Percentiles rank a stretch among this genome's conserved stretches.
Conservation (phyloP, 2,329 filamentous ascomycete genomes). For the Phoma sp. region DNA sequence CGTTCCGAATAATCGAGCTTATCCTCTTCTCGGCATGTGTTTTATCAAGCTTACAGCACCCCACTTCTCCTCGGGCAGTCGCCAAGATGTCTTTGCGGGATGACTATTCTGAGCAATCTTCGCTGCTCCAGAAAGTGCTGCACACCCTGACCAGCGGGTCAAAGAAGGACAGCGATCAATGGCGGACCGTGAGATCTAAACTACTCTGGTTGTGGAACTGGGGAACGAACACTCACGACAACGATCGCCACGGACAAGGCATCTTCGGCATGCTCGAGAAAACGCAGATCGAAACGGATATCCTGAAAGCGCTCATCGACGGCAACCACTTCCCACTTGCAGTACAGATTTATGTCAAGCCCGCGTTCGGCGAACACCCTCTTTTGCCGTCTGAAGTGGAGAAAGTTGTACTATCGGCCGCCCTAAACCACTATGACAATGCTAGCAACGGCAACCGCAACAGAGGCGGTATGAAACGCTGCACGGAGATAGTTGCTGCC, state of each 20-base stretch:
- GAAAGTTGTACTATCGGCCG: conserved; percentile 66
- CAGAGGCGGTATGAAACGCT: conserved; percentile 78
- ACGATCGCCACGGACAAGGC: conserved; percentile 53
- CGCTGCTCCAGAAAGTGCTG: conserved; percentile 65
- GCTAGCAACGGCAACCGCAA: conserved; percentile 81
- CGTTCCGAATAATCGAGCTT: conserved; percentile 67
- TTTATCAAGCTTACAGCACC: conserved; percentile 50
- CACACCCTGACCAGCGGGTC: conserved; percentile 59
- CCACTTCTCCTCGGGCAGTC: conserved; percentile 51
- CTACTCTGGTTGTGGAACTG: conserved; percentile 77
- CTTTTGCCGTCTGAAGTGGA: conserved; percentile 61
- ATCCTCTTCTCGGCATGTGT: conserved; percentile 61
- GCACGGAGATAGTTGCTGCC: conserved; percentile 64
- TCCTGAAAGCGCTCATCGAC: conserved; percentile 71
- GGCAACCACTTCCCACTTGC: conserved; percentile 70
- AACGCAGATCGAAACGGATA: conserved; percentile 71
- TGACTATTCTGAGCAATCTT: conserved; percentile 69
- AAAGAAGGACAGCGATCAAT: conserved; percentile 64
- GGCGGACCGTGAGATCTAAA: conserved; percentile 62
- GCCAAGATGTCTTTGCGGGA: conserved; percentile 69
- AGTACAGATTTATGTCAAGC: conserved; percentile 62
- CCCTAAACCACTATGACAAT: conserved; percentile 77
- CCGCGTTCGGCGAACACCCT: conserved; percentile 58
- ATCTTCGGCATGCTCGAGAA: conserved; percentile 64
- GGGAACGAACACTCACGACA: conserved; percentile 60